phyloP scores from a whole-genome alignment of 2,329 filamentous ascomycete species.

The Trichoderma harzianum region DNA sequence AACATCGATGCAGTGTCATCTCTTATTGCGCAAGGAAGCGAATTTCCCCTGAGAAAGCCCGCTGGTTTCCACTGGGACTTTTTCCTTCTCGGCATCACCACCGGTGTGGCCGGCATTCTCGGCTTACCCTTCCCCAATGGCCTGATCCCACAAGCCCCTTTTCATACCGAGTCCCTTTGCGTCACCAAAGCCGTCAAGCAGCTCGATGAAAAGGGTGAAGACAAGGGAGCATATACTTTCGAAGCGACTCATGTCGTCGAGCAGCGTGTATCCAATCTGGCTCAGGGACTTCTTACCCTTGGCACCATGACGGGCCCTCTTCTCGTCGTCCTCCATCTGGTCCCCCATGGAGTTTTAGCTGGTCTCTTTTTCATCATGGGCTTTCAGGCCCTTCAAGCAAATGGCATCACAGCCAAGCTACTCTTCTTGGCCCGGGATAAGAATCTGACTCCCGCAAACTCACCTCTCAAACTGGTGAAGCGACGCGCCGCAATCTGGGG shows the following conservation, averaged over 20 bases:
- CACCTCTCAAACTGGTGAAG: conserved; percentile 59
- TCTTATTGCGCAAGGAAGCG: conserved; percentile 77
- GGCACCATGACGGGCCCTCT: conserved; percentile 76
- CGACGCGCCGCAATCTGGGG: conserved; percentile 65
- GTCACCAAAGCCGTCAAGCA: conserved; percentile 58
- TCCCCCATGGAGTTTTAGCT: conserved; percentile 75
- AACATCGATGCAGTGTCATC: conserved; percentile 61
- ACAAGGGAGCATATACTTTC: conserved; percentile 54
- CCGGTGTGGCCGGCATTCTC: conserved; percentile 69
- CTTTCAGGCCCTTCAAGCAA: conserved; percentile 69
- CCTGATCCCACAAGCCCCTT: conserved; percentile 78
- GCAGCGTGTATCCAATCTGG: conserved; percentile 74
- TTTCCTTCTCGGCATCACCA: conserved; percentile 76
- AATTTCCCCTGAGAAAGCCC: conserved; percentile 76
- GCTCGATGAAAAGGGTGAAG: conserved; percentile 49
- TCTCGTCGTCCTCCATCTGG: conserved; percentile 69
- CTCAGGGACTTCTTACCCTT: conserved; percentile 72
- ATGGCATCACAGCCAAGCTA: conserved; percentile 74
- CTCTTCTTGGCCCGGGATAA: conserved; percentile 66
- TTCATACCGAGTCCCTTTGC: conserved; percentile 76
- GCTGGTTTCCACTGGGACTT: conserved; percentile 85
- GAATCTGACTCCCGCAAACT: conserved; percentile 54
- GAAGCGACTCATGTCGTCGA: conserved; percentile 65
- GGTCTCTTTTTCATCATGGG: conserved; percentile 86
- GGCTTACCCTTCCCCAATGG: conserved; percentile 81